These are phyloP conservation scores for Entonaema liquescens DNA, from an alignment of 495 filamentous ascomycete species.

Conservation along the genomic window DNA sequence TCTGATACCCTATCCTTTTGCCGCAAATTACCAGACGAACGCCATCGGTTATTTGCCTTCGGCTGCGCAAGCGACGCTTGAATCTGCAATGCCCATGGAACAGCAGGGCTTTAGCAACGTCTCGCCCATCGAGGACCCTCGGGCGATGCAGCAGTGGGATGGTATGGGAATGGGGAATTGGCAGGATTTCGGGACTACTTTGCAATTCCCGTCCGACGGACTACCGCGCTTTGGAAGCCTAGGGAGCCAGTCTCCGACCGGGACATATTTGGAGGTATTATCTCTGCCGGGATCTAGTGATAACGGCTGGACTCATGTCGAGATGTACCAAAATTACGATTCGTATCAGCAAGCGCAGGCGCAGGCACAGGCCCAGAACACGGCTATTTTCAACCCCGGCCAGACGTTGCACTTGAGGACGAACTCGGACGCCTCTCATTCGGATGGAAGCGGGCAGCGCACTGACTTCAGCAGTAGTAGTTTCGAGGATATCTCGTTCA, in stretches of 20 bases:
- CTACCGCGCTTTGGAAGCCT: conserved; percentile 64
- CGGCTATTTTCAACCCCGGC: conserved; percentile 83
- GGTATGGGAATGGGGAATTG: conserved; percentile 67
- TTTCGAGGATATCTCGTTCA: conserved; percentile 81
- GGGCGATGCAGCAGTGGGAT: conserved; percentile 66
- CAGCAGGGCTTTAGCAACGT: conserved; percentile 66
- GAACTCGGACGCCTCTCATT: conserved; percentile 84
- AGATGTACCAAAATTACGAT: conserved; percentile 62
- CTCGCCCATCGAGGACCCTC: conserved; percentile 69
- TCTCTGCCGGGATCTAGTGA: conserved; percentile 83
- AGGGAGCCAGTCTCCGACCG: conserved; percentile 83
- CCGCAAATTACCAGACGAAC: conserved; percentile 60
- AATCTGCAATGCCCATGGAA: conserved; percentile 71
- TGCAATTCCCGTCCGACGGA: conserved; percentile 62
- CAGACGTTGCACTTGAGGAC: conserved; percentile 86
- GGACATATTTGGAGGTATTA: conserved; percentile 82
- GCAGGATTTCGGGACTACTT: conserved; percentile 74
- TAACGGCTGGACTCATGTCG: conserved; percentile 82
- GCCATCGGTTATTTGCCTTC: conserved; percentile 76
- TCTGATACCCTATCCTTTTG: conserved; percentile 59
- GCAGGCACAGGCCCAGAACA: conserved; percentile 56
- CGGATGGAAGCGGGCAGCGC: conserved; percentile 64
- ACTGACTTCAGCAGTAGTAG: conserved; percentile 82
- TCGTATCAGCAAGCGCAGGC: conserved; percentile 57
- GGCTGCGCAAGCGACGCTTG: conserved; percentile 71